Evolutionary conservation across 495 filamentous ascomycete genomes (phyloP).

Genomic region (Hamigera avellanea): DNA sequence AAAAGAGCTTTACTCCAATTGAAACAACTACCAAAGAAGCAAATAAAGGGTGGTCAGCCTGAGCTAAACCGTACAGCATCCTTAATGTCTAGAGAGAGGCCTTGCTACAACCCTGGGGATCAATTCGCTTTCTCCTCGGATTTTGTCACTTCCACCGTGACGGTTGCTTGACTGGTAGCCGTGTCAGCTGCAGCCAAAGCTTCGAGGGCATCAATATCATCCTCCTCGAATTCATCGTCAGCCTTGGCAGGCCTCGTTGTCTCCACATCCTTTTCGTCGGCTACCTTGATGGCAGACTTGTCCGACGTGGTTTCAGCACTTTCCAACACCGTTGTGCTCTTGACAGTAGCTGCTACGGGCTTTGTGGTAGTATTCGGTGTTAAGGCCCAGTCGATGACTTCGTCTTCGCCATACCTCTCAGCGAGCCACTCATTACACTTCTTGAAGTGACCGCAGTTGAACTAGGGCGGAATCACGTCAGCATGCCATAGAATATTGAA

Average conservation of each 20-base stretch:
- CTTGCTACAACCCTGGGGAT: no score
- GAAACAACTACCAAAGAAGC: no score
- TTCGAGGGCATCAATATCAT: constrained; percentile 26
- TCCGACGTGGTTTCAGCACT: constrained; percentile 3
- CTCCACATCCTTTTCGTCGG: not conserved
- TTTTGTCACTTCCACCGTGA: not conserved
- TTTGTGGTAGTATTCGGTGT: constrained; percentile 19
- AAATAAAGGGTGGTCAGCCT: no score
- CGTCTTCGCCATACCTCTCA: constrained; percentile 60
- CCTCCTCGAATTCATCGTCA: constrained; percentile 27
- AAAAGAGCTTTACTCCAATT: no score
- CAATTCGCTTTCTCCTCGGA: not conserved
- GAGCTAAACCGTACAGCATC: no score
- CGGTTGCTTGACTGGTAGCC: not conserved
- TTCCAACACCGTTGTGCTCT: constrained; percentile 10
- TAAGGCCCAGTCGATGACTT: constrained; percentile 81
- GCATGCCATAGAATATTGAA: not conserved
- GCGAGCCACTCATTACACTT: constrained; percentile 84
- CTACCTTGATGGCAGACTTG: constrained; percentile 4
- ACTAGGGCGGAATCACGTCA: constrained; percentile 30
- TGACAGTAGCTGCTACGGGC: constrained; percentile 4
- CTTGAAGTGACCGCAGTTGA: constrained; percentile 77
- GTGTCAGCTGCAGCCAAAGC: constrained; percentile 23
- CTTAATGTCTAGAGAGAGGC: no score
- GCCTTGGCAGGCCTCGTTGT: constrained; percentile 2